Evolutionary conservation across 805 yeast genomes (phyloP).

Genomic region (Ascoidea tarda): DNA sequence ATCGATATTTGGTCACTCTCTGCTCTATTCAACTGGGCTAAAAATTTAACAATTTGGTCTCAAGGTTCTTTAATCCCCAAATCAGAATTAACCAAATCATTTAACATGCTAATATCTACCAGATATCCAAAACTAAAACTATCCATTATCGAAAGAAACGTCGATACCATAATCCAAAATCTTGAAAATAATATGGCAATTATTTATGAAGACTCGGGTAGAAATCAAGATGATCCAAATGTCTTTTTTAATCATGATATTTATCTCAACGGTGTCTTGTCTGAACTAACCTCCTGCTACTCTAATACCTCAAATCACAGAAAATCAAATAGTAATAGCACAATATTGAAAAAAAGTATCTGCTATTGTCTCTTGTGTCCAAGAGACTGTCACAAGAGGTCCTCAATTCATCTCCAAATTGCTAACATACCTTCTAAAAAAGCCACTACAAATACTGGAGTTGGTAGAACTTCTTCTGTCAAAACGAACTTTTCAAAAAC

Average conservation of each 20-base stretch:
- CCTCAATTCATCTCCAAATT: constrained; percentile 1
- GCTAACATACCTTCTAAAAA: constrained; percentile 2
- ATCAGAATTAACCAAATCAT: constrained; percentile 37
- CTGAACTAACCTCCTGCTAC: constrained; percentile 21
- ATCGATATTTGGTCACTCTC: constrained; percentile 30
- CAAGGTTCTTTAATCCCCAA: constrained; percentile 34
- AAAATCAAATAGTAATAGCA: constrained; percentile 5
- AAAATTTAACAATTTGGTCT: constrained; percentile 36
- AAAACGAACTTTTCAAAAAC: not conserved
- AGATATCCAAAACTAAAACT: constrained; percentile 34
- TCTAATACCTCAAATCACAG: constrained; percentile 6
- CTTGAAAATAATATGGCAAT: constrained; percentile 29
- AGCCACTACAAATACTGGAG: not conserved
- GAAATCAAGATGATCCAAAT: not conserved
- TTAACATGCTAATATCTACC: constrained; percentile 34
- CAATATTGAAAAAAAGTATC: not conserved
- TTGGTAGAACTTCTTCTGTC: too few relatives aligned
- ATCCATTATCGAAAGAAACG: constrained; percentile 35
- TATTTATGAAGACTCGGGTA: constrained; percentile 15
- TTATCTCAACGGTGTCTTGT: constrained; percentile 22
- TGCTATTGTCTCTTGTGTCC: constrained; percentile 10
- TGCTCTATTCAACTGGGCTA: constrained; percentile 40
- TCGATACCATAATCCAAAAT: constrained; percentile 30
- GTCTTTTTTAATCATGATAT: constrained; percentile 14
- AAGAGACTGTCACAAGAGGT: constrained; percentile 4